A percentile compares a stretch with the other conserved stretches of the same genome.
Evolutionary conservation across 2,329 filamentous ascomycete genomes (phyloP).

Genomic region (Cercospora nicotianae): DNA sequence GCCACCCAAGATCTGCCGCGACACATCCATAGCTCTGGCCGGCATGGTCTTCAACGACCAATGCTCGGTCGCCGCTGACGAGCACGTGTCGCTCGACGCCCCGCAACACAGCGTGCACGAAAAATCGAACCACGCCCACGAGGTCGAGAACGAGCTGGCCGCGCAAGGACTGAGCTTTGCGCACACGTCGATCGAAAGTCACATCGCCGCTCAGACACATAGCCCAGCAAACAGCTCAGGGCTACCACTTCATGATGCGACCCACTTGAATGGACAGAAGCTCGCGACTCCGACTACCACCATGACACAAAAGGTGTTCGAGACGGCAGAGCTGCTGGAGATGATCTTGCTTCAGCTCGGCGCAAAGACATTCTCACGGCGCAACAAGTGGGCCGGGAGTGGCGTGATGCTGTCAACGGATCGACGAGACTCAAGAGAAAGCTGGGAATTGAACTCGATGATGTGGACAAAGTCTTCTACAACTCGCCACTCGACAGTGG

Average conservation of each 20-base stretch:
- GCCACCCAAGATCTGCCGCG: neutral
- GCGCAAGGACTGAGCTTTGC: neutral
- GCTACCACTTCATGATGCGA: neutral
- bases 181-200: neutral
- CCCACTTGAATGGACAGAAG: neutral
- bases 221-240: neutral
- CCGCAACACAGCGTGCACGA: neutral
- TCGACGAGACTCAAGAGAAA: neutral
- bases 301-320: neutral
- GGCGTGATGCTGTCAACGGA: neutral
- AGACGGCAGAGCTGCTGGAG: neutral
- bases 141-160: neutral
- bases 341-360: neutral
- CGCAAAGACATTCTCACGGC: neutral
- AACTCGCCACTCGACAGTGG: neutral
- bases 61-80: neutral
- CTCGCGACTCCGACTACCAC: neutral
- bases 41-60: neutral
- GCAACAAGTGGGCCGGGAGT: neutral
- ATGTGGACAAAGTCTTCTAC: neutral
- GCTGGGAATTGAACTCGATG: neutral
- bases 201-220: neutral
- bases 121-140: neutral
- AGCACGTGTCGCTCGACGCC: too few species aligned
- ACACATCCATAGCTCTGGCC: neutral